Base-by-base conservation (phyloP, 805 yeast species). In the Yarrowia phangngaensis region DNA sequence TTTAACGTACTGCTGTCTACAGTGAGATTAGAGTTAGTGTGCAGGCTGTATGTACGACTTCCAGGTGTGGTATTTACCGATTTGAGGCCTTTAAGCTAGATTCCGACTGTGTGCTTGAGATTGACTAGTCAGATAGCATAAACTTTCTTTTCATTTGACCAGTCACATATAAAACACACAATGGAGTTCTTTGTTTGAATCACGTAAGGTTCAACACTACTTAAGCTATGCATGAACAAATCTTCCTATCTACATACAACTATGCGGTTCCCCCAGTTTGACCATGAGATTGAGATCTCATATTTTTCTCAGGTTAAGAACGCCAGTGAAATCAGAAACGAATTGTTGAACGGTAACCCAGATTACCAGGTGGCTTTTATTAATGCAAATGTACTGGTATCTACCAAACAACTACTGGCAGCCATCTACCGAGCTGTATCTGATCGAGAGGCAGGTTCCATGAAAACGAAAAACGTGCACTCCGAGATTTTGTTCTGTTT, bases 401-500 rank as follows among this genome's bases (percentile, higher is more conserved):
- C 86, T 0, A 46, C 69, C 12, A 86, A 82, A 53, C 92, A 83
- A 55, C 55, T 86, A 9, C 66, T 70, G 47, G 69, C 80, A 36
- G 79, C 85, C 1, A 62, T 80, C 1, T 78, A 81, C 60, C 74
- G 80, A 54, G 75, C 85, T 2, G 56, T 84, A 2, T 62, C 72
- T 11, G 88, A 83, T 60, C 56, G 62, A 17, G 67, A 69, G 27
- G 75, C 69, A 11, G 70, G 64, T 15, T 15, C 56, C 36, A 70
- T 76, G 69, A 73, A 80, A 55, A 80, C 95, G 8, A 78, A 74
- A 55, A 73, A 79, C 0, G 56, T 85, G 23, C 83, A 84, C 59
- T 79, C 92, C 0, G 95, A 86, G 58, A 69, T 82, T 29, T 74
- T 84, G 17, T 75, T 80, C 58, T 75, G 79, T 51, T 66, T 86